These are phyloP conservation scores for Remersonia thermophila DNA, from an alignment of 2,329 filamentous ascomycete species.

Conservation along the genomic window DNA sequence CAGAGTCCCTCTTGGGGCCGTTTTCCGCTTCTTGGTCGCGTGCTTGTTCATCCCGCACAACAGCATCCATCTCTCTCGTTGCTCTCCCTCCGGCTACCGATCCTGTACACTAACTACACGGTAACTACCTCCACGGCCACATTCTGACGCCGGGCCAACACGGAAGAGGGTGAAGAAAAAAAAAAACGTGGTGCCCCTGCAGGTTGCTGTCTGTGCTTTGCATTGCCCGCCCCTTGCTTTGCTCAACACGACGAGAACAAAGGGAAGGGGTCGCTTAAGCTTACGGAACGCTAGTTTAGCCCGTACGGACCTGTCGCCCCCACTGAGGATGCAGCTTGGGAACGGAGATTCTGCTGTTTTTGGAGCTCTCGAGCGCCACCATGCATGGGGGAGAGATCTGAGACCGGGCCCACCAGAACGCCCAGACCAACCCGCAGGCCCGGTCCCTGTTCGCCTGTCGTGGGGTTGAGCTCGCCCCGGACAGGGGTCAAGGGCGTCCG, in stretches of 20 bases:
- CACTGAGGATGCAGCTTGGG: not conserved
- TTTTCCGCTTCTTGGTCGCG: too few relatives aligned
- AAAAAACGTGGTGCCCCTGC: slow-evolving; percentile 10
- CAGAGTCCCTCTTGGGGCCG: too few relatives aligned
- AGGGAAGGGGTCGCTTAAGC: slow-evolving; percentile 2
- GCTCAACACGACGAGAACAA: too few relatives aligned
- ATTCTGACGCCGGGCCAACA: too few relatives aligned
- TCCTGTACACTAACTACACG: too few relatives aligned
- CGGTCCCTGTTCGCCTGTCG: slow-evolving; percentile 5
- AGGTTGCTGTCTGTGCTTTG: not conserved
- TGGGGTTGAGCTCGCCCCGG: not conserved
- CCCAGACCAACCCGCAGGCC: slow-evolving; percentile 5
- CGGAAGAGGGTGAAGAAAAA: too few relatives aligned
- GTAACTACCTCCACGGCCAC: too few relatives aligned
- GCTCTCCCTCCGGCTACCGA: too few relatives aligned
- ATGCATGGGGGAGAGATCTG: slow-evolving; percentile 6
- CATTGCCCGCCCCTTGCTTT: too few relatives aligned
- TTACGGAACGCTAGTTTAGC: not conserved
- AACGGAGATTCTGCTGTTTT: slow-evolving; percentile 2
- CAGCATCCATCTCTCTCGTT: too few relatives aligned
- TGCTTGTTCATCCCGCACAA: too few relatives aligned
- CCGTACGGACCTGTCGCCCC: not conserved
- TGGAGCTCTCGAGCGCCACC: not conserved
- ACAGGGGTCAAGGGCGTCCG: too few relatives aligned
- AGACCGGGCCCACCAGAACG: slow-evolving; percentile 3